Evolutionary conservation across 1,284 basidiomycete species (phyloP).

Genomic region (Puccinia hordei): DNA sequence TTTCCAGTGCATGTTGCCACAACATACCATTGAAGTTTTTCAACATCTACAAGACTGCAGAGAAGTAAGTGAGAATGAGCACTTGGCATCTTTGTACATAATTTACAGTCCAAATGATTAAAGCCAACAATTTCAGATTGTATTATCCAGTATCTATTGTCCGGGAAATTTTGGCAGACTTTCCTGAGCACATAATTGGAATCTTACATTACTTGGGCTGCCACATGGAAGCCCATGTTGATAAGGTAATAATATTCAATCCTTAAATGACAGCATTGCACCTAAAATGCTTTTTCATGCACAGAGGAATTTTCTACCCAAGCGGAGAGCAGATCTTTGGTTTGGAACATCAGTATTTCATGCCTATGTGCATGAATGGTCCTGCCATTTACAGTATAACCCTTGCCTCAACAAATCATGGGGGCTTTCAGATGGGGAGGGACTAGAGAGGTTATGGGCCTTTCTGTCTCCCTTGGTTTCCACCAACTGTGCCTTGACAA

Average conservation of each 20-base stretch:
- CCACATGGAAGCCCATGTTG: constrained; percentile 25
- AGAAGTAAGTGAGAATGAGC: background rate
- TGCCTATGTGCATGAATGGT: constrained; percentile 15
- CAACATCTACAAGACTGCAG: constrained; percentile 15
- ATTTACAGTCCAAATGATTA: background rate
- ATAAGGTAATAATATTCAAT: constrained; percentile 16
- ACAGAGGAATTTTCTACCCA: background rate
- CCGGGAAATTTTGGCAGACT: too few relatives aligned
- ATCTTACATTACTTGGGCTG: constrained; percentile 20
- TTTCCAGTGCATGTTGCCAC: constrained; percentile 20
- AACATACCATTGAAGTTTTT: too few relatives aligned
- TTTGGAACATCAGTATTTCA: too few relatives aligned
- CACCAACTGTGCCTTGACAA: too few relatives aligned
- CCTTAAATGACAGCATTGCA: too few relatives aligned
- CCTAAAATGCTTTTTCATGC: too few relatives aligned
- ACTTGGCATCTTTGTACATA: too few relatives aligned
- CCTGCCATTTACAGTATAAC: constrained; percentile 12
- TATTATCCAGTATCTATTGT: constrained; percentile 23
- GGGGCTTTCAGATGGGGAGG: too few relatives aligned
- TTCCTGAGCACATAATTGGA: background rate
- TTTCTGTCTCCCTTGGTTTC: too few relatives aligned
- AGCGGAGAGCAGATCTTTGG: background rate
- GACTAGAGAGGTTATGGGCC: too few relatives aligned
- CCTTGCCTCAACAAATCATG: background rate
- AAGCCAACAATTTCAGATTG: background rate